Evolutionary conservation across 2,329 filamentous ascomycete species (phyloP).

Genomic region (Pestalotiopsis sp.): DNA sequence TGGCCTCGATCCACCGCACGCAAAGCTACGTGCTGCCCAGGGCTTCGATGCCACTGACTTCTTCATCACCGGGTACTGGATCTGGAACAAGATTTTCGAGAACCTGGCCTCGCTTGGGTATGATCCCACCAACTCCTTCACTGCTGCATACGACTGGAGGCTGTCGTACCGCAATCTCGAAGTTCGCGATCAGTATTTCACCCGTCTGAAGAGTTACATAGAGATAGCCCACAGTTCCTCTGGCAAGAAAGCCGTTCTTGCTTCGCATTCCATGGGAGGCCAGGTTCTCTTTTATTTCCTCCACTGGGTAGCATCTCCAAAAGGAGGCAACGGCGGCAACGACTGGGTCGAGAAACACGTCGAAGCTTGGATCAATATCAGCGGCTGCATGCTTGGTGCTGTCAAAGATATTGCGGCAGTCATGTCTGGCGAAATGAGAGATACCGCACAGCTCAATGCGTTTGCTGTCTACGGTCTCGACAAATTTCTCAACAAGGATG

Average conservation of each 20-base stretch:
- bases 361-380: slow-evolving; percentile 97
- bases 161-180: slow-evolving; percentile 89
- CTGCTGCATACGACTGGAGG: slow-evolving; percentile 84
- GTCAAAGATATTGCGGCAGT: slow-evolving; percentile 88
- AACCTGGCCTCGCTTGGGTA: slow-evolving; percentile 96
- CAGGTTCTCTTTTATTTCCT: slow-evolving; percentile 89
- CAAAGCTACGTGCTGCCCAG: slow-evolving; percentile 90
- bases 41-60: slow-evolving; percentile 98
- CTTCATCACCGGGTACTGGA: slow-evolving; percentile 91
- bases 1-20: slow-evolving; percentile 83
- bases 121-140: slow-evolving; percentile 76
- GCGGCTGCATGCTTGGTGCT: slow-evolving; percentile 95
- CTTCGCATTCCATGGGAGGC: slow-evolving; percentile 97
- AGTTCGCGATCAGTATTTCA: slow-evolving; percentile 89
- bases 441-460: slow-evolving; percentile 93
- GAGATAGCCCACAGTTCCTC: slow-evolving; percentile 76
- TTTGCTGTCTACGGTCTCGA: slow-evolving; percentile 97
- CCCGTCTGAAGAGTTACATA: slow-evolving; percentile 84
- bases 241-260: slow-evolving; percentile 77
- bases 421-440: slow-evolving; percentile 95
- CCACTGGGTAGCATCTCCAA: slow-evolving; percentile 76
- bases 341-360: slow-evolving; percentile 89
- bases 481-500: slow-evolving; percentile 88
- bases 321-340: slow-evolving; percentile 77
- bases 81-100: slow-evolving; percentile 98